A percentile compares a stretch with the other conserved stretches of the same genome.
phyloP scores from a whole-genome alignment of 345 rosid species.

The Hibiscus syriacus region DNA sequence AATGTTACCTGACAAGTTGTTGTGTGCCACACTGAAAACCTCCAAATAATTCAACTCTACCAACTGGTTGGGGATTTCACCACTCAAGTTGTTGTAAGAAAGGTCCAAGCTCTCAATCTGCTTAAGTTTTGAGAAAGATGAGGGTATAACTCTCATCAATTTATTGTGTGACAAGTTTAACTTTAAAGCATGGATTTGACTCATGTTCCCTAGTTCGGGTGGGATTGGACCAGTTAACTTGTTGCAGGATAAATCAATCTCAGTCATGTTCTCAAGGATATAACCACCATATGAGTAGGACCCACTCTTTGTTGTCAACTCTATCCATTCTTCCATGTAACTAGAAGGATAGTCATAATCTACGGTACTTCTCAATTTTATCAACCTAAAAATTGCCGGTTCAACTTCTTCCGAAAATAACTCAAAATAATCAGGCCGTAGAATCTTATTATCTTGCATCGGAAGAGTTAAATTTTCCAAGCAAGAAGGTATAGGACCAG shows the following conservation, averaged over 20 bases:
- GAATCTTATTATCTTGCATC: not conserved
- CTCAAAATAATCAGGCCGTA: too few species aligned
- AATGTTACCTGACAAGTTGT: not conserved
- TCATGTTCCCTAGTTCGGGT: not conserved
- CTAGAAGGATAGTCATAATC: rapidly evolving
- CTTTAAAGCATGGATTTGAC: not conserved
- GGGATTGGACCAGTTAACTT: not conserved
- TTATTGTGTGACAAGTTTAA: not conserved
- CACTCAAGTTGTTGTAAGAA: constrained; percentile 17
- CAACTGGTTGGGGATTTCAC: constrained; percentile 9
- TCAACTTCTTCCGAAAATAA: not conserved
- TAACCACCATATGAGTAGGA: not conserved
- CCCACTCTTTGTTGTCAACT: not conserved
- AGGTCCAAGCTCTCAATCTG: constrained; percentile 10
- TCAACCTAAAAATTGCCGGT: not conserved
- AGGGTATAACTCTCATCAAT: not conserved
- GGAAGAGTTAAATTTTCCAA: constrained; percentile 3
- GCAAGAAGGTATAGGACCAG: constrained; percentile 6
- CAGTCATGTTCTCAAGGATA: not conserved
- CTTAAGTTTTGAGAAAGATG: not conserved
- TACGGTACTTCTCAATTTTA: rapidly evolving
- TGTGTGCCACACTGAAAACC: constrained; percentile 2
- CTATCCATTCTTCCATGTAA: not conserved
- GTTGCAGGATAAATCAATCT: constrained; percentile 5
- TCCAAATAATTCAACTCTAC: not conserved